Evolutionary conservation across 345 rosid genomes (phyloP).

Genomic region (Corchorus olitorius): DNA sequence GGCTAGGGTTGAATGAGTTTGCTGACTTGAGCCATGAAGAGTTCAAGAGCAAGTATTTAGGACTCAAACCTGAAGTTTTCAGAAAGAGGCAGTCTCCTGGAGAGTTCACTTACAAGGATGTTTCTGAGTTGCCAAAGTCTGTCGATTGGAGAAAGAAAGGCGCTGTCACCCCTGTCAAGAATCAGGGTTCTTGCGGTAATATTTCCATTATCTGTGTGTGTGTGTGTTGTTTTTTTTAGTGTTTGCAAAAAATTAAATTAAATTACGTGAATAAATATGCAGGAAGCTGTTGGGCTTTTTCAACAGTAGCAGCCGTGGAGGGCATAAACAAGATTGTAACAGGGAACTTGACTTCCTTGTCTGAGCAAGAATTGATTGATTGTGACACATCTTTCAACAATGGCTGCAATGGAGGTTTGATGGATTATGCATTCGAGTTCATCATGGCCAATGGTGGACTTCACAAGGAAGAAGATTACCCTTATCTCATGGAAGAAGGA

Average conservation of each 20-base stretch:
- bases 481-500: conserved; percentile 67
- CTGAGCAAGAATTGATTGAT: conserved; percentile 63
- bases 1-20: conserved; percentile 65
- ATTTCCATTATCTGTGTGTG: background rate
- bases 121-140: conserved; percentile 52
- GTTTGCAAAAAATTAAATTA: too few species aligned
- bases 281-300: conserved; percentile 78
- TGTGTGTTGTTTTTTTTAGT: too few species aligned
- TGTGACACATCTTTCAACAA: conserved; percentile 50
- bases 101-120: conserved; percentile 36
- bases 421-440: conserved; percentile 60
- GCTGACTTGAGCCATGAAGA: conserved; percentile 66
- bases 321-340: conserved; percentile 66
- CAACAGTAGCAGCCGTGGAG: conserved; percentile 66
- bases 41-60: conserved; percentile 57
- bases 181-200: conserved; percentile 80
- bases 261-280: background rate
- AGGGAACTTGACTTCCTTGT: conserved; percentile 55
- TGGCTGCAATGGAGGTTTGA: conserved; percentile 66
- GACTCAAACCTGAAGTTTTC: conserved; percentile 30
- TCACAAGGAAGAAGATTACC: conserved; percentile 66
- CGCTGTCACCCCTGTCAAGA: conserved; percentile 69
- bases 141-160: conserved; percentile 88
- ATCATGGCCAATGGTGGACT: conserved; percentile 53
- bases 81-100: conserved; percentile 19